phyloP scores from a whole-genome alignment of 169 alveolate genomes.

The Eimeria sp. region DNA sequence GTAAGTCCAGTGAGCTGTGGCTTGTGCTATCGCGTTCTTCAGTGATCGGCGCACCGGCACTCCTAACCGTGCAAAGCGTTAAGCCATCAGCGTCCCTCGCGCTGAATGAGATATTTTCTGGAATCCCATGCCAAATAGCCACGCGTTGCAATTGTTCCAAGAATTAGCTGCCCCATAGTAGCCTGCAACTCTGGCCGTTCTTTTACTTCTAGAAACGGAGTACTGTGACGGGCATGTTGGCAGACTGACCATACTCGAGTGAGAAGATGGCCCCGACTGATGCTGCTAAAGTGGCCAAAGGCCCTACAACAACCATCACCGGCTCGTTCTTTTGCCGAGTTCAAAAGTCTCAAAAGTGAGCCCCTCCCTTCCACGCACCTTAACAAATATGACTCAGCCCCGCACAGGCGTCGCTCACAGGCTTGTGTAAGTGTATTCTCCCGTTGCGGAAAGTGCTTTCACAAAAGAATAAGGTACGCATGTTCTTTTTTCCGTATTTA shows the following conservation, averaged over 20 bases:
- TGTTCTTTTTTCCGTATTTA: neutral
- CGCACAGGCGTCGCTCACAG: neutral
- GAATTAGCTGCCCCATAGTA: neutral
- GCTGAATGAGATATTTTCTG: neutral
- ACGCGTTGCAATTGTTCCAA: neutral
- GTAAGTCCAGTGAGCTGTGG: neutral
- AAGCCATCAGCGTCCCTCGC: neutral
- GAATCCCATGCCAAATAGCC: neutral
- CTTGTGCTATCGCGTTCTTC: neutral
- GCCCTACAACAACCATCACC: slow-evolving; percentile 66
- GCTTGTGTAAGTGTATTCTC: neutral
- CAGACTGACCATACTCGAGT: neutral
- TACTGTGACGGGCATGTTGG: slow-evolving; percentile 33
- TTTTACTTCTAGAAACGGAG: neutral
- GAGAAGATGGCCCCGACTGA: slow-evolving; percentile 26
- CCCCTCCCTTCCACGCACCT: neutral
- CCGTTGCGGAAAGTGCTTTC: neutral
- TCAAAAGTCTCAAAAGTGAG: slow-evolving; percentile 26
- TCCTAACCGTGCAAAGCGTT: slow-evolving; percentile 6
- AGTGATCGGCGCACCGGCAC: slow-evolving; percentile 63
- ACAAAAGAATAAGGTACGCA: neutral
- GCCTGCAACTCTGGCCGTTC: neutral
- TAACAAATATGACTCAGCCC: too few relatives aligned
- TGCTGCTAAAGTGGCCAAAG: slow-evolving; percentile 34
- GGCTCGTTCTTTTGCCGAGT: slow-evolving; percentile 59